Percentiles rank a stretch among this genome's conserved stretches.
Evolutionary conservation across 2,329 filamentous ascomycete genomes (phyloP).

Genomic region (Pyrenochaeta sp.): DNA sequence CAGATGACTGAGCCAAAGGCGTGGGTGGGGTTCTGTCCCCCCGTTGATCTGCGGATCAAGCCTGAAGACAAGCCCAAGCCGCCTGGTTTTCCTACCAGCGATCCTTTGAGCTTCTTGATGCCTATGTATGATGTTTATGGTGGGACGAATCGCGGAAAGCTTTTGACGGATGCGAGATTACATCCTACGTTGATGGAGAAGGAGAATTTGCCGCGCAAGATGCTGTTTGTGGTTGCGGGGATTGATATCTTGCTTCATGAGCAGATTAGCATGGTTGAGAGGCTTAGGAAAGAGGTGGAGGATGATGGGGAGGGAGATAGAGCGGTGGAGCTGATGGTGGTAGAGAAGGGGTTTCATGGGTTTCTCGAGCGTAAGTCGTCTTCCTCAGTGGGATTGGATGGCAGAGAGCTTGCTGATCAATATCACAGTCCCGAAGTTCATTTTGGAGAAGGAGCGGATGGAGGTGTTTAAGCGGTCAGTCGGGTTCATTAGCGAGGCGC

Average conservation of each 20-base stretch:
- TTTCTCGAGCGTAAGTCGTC: slow-evolving; percentile 37
- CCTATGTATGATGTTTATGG: slow-evolving; percentile 58
- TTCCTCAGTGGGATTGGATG: background rate
- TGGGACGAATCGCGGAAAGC: slow-evolving; percentile 34
- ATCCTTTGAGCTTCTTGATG: slow-evolving; percentile 51
- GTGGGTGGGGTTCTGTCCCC: slow-evolving; percentile 52
- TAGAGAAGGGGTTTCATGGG: slow-evolving; percentile 44
- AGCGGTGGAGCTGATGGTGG: slow-evolving; percentile 33
- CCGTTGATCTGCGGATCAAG: slow-evolving; percentile 32
- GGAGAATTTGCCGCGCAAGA: slow-evolving; percentile 48
- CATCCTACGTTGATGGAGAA: slow-evolving; percentile 48
- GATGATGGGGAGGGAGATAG: slow-evolving; percentile 26
- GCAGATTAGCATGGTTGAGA: slow-evolving; percentile 51
- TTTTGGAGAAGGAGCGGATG: slow-evolving; percentile 24
- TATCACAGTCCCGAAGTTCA: slow-evolving; percentile 19
- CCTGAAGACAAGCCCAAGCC: slow-evolving; percentile 54
- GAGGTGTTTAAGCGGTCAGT: slow-evolving; percentile 20
- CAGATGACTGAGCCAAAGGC: slow-evolving; percentile 26
- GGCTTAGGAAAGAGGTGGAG: slow-evolving; percentile 42
- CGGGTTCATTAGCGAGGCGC: slow-evolving; percentile 18
- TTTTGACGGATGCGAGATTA: slow-evolving; percentile 48
- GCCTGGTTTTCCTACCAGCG: slow-evolving; percentile 43
- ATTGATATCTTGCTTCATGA: slow-evolving; percentile 56
- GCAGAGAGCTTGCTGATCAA: background rate
- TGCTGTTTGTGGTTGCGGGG: slow-evolving; percentile 53